phyloP scores from a whole-genome alignment of 2,329 filamentous ascomycete genomes.

The Verticillium zaregamsianum region DNA sequence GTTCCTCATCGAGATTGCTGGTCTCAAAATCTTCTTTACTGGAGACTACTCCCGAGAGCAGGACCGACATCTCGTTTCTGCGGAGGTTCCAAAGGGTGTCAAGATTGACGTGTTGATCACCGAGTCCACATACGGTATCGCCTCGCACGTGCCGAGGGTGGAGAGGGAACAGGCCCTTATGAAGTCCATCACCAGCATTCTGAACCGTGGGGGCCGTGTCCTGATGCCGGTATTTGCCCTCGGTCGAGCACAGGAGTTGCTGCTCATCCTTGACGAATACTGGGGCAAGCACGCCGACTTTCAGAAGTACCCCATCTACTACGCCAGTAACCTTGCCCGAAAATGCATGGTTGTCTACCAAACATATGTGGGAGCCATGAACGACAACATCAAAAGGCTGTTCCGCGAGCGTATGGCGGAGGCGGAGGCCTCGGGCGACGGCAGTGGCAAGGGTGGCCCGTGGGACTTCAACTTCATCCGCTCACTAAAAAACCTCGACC shows the following conservation, averaged over 20 bases:
- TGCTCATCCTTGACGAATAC: conserved; percentile 94
- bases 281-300: conserved; percentile 87
- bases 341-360: conserved; percentile 99
- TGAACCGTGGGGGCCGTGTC: conserved; percentile 88
- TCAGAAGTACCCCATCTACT: conserved; percentile 93
- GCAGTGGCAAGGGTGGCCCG: conserved; percentile 72
- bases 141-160: conserved; percentile 83
- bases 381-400: conserved; percentile 96
- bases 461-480: conserved; percentile 98
- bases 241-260: conserved; percentile 86
- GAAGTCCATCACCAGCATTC: conserved; percentile 87
- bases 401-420: conserved; percentile 91
- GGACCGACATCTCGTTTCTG: conserved; percentile 91
- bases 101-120: conserved; percentile 97
- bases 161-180: conserved; percentile 92
- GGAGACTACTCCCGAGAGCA: conserved; percentile 96
- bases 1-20: conserved; percentile 96
- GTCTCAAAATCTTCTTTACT: conserved; percentile 94
- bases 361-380: conserved; percentile 97
- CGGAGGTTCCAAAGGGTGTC: conserved; percentile 80
- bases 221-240: conserved; percentile 95
- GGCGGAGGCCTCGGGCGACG: conserved; percentile 74
- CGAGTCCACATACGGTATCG: conserved; percentile 95
- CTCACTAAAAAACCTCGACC: conserved; percentile 85
- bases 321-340: conserved; percentile 88